Evolutionary conservation across 768 basidiomycete species (phyloP), one percentile per base, ranked within the genome.

Genomic region (Pisolithus albus): DNA sequence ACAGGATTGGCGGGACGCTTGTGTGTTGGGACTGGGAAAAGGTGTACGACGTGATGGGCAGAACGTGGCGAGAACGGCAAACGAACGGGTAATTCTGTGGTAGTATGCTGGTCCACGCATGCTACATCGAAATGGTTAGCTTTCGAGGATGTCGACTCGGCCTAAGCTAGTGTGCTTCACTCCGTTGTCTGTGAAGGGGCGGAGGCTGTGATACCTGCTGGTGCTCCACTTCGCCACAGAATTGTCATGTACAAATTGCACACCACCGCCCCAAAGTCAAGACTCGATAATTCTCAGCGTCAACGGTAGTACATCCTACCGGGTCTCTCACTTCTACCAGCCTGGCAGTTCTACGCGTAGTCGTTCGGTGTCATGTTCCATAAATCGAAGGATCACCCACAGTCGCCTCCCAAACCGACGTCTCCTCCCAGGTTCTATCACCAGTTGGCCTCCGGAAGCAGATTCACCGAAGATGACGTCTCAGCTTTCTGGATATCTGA

Each of bases 401-500:
- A 23, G 0, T 9, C 24, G 24, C 43, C 43, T 0, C 7, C 43
- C 24, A 26, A 23, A 28, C 10, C 43, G 15, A 16, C 43, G 24
- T 28, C 26, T 16, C 32, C 46, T 47, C 32, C 46, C 16, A 32
- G 32, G 8, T 7, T 23, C n/a, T 32, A 36, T 13, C 55, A 57
- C 38, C 64, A 56, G 11, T 55, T 57, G 18, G 49, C 57, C 26
- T 57, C 59, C 11, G 66, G 64, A 16, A 67, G 65, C 52, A 61
- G 63, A 21, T 68, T 67, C 47, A 59, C 49, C 21, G 65, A 67
- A 16, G 62, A 58, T 0, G 32, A 54, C 2, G 50, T 59, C 18
- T 67, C 65, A 2, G 65, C 52, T 0, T 49, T 68, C 41, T 46
- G 62, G 36, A 64, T 54, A 7, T 66, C 64, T 10, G 65, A 66